Base-by-base conservation (phyloP, 495 filamentous ascomycete genomes). In the Penicillium crystallinum region DNA sequence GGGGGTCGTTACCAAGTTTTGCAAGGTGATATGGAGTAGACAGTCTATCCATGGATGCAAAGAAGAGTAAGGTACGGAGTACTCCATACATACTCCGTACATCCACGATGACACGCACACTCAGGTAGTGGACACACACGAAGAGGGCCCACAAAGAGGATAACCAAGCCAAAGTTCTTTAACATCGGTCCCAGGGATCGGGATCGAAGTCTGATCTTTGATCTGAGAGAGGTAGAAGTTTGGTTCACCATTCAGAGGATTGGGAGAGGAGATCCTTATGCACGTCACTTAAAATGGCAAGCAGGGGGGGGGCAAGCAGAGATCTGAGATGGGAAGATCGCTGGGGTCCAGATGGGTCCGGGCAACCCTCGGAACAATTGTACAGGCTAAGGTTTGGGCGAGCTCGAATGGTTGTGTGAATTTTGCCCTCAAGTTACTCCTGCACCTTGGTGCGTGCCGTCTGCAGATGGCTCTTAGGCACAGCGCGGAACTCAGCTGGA, bases 281-380 rank as follows among this genome's bases (percentile, higher is more conserved):
- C 56, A 62, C 27, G 53, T 57, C 56, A 62, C 62, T 59, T 39
- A 21, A 59, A 62, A 48, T 41, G 56, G 62, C 31, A 58, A 52
- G 40, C 29, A 56, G 55, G 50, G 49, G 44, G 50, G 47, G n/a
- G 31, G 17, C 31, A 53, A 27, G 31, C 11, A 34, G 9, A 25
- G 53, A 38, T 33, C 46, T 39, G 17, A 46, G 23, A 18, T 14
- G 6, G 9, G 44, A 35, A 36, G 31, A 46, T 46, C 44, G 6
- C 12, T 46, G 18, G 31, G 27, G 52, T 11, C 30, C 30, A 30
- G 44, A 57, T 58, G 56, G 54, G 52, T 49, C 54, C 54, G 56
- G 59, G 58, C 54, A 56, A 60, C 53, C 39, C 4, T 22, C 61
- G 55, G 58, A 59, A 54, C 33, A 15, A 38, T 39, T 23, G 19